Base-by-base conservation (phyloP, 176 grass and related monocot genomes). In the Secale cereale region DNA sequence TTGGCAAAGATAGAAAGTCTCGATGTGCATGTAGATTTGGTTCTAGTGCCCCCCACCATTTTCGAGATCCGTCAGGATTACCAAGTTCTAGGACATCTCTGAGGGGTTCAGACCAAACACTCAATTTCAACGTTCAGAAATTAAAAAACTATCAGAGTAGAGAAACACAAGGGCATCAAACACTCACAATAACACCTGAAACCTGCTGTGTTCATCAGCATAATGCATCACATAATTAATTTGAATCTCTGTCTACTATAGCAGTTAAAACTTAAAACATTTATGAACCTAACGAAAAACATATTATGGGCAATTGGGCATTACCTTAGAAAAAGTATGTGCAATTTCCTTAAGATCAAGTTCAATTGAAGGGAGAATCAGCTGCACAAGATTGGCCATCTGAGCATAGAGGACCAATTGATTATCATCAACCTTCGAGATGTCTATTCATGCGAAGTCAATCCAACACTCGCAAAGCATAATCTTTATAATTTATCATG, bases 331-430 rank as follows among this genome's bases (percentile, higher is more conserved):
- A 80, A 98, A 98, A 25, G 85, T 89, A 65, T 93, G 83, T 78
- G 93, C 48, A 23, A 90, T 92, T 74, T 98, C 96, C 76, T 90
- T 94, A 32, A 98, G 77, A 77, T 98, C 89, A 77, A 98, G 78
- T 52, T 94, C 65, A 64, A 94, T 10, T 3, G 67, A 93, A 81
- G 96, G 93, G 85, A 98, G 86, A 29, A 95, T 83, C 57, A 95
- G 78, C 19, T 86, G 91, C 62, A 94, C 89, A 62, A 98, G 91
- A 87, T 93, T 98, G 70, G 96, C 93, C 93, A 98, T 92, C 81
- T 95, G 96, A 83, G 91, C 96, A 85, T 95, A 98, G 28, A 94
- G 67, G 36, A 95, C 89, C n/a, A 98, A 86, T 63, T 95, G 91
- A 69, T 94, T 89, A 62, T 92, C 84, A 81, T 90, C 83, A 85